phyloP scores from a whole-genome alignment of 2,329 filamentous ascomycete genomes.

The Pseudogymnoascus sp. region DNA sequence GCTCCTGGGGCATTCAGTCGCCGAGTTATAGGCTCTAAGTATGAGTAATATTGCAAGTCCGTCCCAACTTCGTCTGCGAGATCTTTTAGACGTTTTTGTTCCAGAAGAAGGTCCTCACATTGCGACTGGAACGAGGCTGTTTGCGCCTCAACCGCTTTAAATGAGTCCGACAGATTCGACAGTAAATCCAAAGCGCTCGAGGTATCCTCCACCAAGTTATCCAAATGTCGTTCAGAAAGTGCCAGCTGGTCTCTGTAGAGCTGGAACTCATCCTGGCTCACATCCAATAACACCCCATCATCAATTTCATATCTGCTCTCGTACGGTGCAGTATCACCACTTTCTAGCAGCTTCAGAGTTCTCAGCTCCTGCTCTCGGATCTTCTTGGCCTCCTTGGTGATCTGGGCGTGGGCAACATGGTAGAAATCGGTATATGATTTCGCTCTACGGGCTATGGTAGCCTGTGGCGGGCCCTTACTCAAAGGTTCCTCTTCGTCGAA shows the following conservation, averaged over 20 bases:
- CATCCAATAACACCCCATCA: slow-evolving; percentile 63
- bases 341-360: slow-evolving; percentile 25
- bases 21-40: slow-evolving; percentile 82
- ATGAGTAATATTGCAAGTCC: slow-evolving; percentile 90
- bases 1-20: slow-evolving; percentile 88
- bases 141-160: slow-evolving; percentile 78
- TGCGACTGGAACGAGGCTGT: slow-evolving; percentile 89
- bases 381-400: slow-evolving; percentile 41
- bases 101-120: slow-evolving; percentile 77
- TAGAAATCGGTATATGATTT: slow-evolving; percentile 76
- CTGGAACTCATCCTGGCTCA: slow-evolving; percentile 80
- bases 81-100: slow-evolving; percentile 69
- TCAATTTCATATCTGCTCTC: slow-evolving; percentile 49
- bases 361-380: slow-evolving; percentile 13
- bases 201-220: slow-evolving; percentile 68
- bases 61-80: slow-evolving; percentile 79
- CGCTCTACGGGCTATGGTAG: slow-evolving; percentile 56
- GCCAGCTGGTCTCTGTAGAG: slow-evolving; percentile 74
- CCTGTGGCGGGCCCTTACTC: slow-evolving; percentile 53
- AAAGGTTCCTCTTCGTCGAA: slow-evolving; percentile 49
- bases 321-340: slow-evolving; percentile 44
- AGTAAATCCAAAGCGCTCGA: slow-evolving; percentile 67
- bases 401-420: slow-evolving; percentile 49
- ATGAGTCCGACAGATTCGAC: slow-evolving; percentile 72
- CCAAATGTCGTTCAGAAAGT: slow-evolving; percentile 73